Evolutionary conservation across 2,329 filamentous ascomycete genomes (phyloP).

Genomic region (Colletotrichum eleusines): DNA sequence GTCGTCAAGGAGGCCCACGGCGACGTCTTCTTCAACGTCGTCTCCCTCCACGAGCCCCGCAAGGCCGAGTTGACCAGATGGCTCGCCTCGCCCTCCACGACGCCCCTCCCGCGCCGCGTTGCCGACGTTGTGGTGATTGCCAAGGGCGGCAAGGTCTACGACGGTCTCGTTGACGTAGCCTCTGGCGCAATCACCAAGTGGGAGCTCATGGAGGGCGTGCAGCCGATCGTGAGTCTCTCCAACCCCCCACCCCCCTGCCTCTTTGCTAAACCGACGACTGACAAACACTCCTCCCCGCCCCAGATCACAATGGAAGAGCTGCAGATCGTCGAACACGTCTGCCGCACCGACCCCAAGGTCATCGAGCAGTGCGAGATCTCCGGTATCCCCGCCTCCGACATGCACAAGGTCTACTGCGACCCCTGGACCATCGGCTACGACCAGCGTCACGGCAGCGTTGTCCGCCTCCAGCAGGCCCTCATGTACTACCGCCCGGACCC

Average conservation of each 20-base stretch:
- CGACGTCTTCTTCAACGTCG: constrained; percentile 85
- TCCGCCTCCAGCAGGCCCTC: constrained; percentile 89
- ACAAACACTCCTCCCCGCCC: neutral
- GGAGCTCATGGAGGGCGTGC: constrained; percentile 80
- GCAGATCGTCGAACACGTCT: constrained; percentile 80
- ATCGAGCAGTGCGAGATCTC: constrained; percentile 90
- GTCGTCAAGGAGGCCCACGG: constrained; percentile 78
- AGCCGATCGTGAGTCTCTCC: constrained; percentile 75
- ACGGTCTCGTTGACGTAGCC: constrained; percentile 82
- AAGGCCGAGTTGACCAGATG: constrained; percentile 87
- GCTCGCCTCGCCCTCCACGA: constrained; percentile 73
- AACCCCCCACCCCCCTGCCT: accelerated
- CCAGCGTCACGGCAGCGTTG: constrained; percentile 82
- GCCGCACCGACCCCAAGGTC: constrained; percentile 83
- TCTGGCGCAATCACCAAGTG: constrained; percentile 77
- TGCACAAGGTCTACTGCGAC: constrained; percentile 97
- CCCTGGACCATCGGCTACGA: constrained; percentile 97
- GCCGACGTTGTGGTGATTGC: constrained; percentile 89
- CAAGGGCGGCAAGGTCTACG: constrained; percentile 81
- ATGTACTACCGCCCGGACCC: constrained; percentile 94
- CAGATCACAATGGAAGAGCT: constrained; percentile 94
- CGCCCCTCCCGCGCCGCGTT: constrained; percentile 74
- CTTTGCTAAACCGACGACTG: neutral
- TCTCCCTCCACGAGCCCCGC: constrained; percentile 85
- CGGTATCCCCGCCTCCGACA: constrained; percentile 83